These are phyloP conservation scores for Wickerhamomyces xylosicus DNA, from an alignment of 805 yeast species.

Conservation along the genomic window DNA sequence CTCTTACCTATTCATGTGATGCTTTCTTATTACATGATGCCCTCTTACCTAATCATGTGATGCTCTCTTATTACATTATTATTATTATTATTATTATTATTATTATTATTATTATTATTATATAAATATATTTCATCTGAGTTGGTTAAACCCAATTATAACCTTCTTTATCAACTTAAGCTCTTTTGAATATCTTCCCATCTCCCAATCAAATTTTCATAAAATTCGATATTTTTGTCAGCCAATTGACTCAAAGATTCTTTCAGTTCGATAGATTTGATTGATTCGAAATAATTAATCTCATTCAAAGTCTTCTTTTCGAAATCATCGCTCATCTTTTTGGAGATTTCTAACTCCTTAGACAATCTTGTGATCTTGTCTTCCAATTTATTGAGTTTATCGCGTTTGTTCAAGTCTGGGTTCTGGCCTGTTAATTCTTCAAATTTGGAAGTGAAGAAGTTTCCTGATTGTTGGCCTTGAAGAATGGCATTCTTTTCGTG, in stretches of 20 bases:
- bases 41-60: too few relatives aligned
- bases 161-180: too few relatives aligned
- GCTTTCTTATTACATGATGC: too few relatives aligned
- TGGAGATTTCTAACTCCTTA: conserved; percentile 41
- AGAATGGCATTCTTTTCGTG: conserved; percentile 49
- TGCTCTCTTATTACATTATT: too few relatives aligned
- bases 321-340: conserved; percentile 38
- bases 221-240: conserved; percentile 66
- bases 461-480: conserved; percentile 28
- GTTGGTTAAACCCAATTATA: too few relatives aligned
- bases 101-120: too few relatives aligned
- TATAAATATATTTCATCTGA: too few relatives aligned
- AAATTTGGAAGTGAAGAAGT: conserved; percentile 41
- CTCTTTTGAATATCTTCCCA: conserved; percentile 47
- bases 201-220: conserved; percentile 51
- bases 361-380: conserved; percentile 36
- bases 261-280: conserved; percentile 71
- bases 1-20: too few relatives aligned
- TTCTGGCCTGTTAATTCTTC: conserved; percentile 57
- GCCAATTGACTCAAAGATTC: conserved; percentile 63
- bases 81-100: too few relatives aligned
- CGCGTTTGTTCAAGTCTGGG: conserved; percentile 44
- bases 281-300: conserved; percentile 60
- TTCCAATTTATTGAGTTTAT: conserved; percentile 40
- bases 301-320: conserved; percentile 49